These are phyloP conservation scores for Chaetoceros tenuissimus DNA, from an alignment of 108 stramenopile genomes.

Conservation along the genomic window DNA sequence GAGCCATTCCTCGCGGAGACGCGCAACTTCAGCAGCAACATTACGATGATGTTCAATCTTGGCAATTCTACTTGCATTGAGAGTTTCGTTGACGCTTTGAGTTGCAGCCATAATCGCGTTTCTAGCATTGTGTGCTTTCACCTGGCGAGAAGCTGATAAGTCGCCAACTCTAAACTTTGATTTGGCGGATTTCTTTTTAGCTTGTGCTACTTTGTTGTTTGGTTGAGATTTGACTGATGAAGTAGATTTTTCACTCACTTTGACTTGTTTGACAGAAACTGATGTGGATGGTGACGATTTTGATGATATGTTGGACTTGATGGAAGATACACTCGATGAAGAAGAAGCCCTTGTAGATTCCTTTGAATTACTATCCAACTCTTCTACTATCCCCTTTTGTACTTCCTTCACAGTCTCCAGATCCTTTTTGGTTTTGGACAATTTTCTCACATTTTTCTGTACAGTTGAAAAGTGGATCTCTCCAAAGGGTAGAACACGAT, in stretches of 20 bases:
- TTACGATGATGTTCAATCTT: constrained; percentile 13
- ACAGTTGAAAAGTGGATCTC: background rate
- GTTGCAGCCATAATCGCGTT: constrained; percentile 32
- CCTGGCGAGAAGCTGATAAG: constrained; percentile 14
- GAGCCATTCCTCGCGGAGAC: constrained; percentile 47
- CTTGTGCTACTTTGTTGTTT: background rate
- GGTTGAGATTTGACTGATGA: background rate
- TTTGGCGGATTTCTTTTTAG: background rate
- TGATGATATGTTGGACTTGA: no score
- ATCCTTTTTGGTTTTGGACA: background rate
- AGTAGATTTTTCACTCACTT: background rate
- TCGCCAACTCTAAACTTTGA: no score
- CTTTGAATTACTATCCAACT: background rate
- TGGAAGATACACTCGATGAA: no score
- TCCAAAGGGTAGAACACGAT: constrained; percentile 6
- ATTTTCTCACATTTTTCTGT: background rate
- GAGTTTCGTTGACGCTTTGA: constrained; percentile 14
- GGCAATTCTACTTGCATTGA: constrained; percentile 30
- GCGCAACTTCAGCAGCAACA: constrained; percentile 8
- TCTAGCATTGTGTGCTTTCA: constrained; percentile 24
- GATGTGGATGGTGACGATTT: no score
- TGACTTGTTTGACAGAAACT: background rate
- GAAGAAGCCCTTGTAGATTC: background rate
- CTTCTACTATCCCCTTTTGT: background rate
- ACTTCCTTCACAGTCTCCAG: background rate